These are phyloP conservation scores for Pyricularia sp. DNA, from an alignment of 2,329 filamentous ascomycete genomes.

Conservation along the genomic window DNA sequence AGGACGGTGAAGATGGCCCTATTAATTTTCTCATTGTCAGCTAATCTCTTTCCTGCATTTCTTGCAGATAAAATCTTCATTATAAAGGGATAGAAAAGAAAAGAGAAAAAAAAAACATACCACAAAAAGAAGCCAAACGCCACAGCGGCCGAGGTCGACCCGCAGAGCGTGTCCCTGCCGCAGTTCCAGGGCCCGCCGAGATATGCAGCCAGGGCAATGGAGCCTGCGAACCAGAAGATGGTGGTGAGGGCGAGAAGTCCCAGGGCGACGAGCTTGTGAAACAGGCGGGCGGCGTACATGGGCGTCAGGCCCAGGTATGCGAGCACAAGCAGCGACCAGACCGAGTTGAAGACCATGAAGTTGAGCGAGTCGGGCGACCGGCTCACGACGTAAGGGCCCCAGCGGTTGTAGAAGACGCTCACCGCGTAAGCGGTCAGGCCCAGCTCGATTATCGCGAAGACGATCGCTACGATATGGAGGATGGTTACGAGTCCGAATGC, in stretches of 20 bases:
- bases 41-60: not conserved
- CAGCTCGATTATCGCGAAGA: constrained; percentile 62
- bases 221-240: constrained; percentile 83
- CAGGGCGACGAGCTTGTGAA: constrained; percentile 53
- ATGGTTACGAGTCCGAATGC: constrained; percentile 42
- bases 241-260: constrained; percentile 59
- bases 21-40: not conserved
- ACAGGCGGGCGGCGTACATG: constrained; percentile 43
- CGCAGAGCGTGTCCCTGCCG: constrained; percentile 39
- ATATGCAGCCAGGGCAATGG: constrained; percentile 60
- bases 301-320: constrained; percentile 58
- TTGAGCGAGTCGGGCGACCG: constrained; percentile 44
- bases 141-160: constrained; percentile 46
- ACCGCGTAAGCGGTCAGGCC: constrained; percentile 58
- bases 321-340: constrained; percentile 65
- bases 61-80: too few relatives aligned
- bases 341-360: constrained; percentile 67
- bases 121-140: constrained; percentile 56
- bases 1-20: constrained; percentile 36
- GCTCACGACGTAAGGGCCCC: constrained; percentile 3
- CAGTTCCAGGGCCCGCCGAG: constrained; percentile 44
- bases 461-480: constrained; percentile 51
- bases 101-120: constrained; percentile 14
- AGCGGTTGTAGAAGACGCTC: constrained; percentile 17
- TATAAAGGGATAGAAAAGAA: too few relatives aligned